Base-by-base conservation (phyloP, 2,329 filamentous ascomycete species). In the Aspergillus proliferans region DNA sequence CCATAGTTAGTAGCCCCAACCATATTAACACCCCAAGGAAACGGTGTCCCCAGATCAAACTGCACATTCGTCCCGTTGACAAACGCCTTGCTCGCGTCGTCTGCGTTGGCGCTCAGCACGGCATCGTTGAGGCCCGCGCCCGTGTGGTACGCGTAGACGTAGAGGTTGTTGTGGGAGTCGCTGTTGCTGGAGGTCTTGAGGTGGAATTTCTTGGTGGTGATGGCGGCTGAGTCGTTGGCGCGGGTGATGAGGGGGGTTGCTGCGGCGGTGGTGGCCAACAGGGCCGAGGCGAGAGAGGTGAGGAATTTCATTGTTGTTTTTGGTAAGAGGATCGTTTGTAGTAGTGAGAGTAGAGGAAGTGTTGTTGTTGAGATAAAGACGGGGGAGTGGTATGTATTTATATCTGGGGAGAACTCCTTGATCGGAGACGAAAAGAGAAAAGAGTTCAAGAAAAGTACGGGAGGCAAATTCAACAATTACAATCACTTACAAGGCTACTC, bases 101-200 rank as follows among this genome's bases (percentile, higher is more conserved):
- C 46, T 1, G 28, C 48, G 19, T 61, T 58, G 2, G 56, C 36
- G 3, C 57, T 57, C 14, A 72, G 58, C 3, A 70, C 67, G 8
- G 67, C 68, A 50, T 71, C 69, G 28, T 63, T 67, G 24, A 66
- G 48, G 12, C 67, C 70, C n/a, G 69, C 69, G 15, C 65, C 67
- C n/a, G 67, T 70, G 58, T 72, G 70, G 53, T 69, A 72, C 34
- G 60, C 55, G 24, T 61, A 61, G 24, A 72, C 58, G 26, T 66
- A 71, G 47, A 70, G 63, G 51, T 66, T 48, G 54, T 70, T 68
- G 52, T 68, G 62, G 1, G 58, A 43, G 0, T 53, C 19, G 43
- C 62, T 58, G 19, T 49, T 47, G 8, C 63, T 55, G 10, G 53
- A 59, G n/a, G 69, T 65, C 53, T 70, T 71, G 28, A 71, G 57